These are phyloP conservation scores for Candida nonsorbophila DNA, from an alignment of 805 yeast genomes.

Conservation along the genomic window DNA sequence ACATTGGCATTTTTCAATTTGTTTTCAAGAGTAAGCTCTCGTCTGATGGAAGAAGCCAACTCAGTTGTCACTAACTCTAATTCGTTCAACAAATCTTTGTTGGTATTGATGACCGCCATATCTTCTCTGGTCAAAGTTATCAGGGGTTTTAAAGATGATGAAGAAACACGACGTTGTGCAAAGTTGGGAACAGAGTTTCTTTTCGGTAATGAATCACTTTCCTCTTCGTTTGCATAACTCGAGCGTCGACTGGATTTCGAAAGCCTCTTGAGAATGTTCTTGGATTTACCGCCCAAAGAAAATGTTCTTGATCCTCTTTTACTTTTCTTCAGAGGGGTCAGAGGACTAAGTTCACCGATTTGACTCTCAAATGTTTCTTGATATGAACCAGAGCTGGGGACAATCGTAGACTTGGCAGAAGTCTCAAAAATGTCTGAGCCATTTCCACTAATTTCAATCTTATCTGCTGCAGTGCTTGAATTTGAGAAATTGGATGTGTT, in stretches of 20 bases:
- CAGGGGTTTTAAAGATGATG: slow-evolving; percentile 8
- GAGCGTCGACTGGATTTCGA: slow-evolving; percentile 22
- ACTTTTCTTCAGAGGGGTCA: slow-evolving; percentile 3
- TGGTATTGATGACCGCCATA: slow-evolving; percentile 55
- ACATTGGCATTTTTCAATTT: slow-evolving; percentile 17
- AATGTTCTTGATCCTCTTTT: slow-evolving; percentile 15
- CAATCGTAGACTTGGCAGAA: background rate
- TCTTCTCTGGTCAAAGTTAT: slow-evolving; percentile 54
- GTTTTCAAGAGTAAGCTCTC: slow-evolving; percentile 61
- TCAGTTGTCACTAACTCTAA: slow-evolving; percentile 66
- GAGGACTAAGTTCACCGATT: background rate
- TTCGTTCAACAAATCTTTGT: slow-evolving; percentile 54
- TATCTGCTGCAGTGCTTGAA: too few relatives aligned
- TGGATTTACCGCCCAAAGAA: slow-evolving; percentile 22
- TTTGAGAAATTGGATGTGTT: slow-evolving; percentile 10
- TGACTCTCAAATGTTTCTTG: background rate
- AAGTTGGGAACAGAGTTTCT: slow-evolving; percentile 7
- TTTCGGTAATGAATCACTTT: slow-evolving; percentile 9
- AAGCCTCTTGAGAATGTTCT: slow-evolving; percentile 26
- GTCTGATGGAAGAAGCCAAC: slow-evolving; percentile 62
- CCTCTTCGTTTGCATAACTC: slow-evolving; percentile 9
- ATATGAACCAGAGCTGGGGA: background rate
- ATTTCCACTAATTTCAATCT: too few relatives aligned
- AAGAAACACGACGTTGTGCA: slow-evolving; percentile 4
- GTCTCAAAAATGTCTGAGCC: too few relatives aligned